Conservation (phyloP, 768 basidiomycete genomes). For the Hericium rajendrae region DNA sequence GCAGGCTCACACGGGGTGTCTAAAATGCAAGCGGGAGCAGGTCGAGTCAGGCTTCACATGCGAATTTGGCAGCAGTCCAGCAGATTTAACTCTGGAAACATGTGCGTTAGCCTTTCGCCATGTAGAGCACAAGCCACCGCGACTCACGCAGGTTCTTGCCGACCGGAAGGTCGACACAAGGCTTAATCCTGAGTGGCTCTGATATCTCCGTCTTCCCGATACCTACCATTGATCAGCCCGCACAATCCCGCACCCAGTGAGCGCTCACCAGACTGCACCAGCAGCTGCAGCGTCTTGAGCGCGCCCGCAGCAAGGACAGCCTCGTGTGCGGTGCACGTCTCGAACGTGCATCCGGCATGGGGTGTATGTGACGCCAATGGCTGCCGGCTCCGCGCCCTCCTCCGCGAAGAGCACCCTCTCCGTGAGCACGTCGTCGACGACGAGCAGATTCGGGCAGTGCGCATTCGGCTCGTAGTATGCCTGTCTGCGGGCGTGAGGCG, state of each 20-base stretch:
- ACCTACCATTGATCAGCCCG: not conserved
- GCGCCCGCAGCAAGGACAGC: not conserved
- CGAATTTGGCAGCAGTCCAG: not conserved
- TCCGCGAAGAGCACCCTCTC: not conserved
- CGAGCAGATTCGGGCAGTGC: not conserved
- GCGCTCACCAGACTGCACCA: not conserved
- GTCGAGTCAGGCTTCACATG: too few relatives aligned
- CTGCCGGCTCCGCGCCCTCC: too few relatives aligned
- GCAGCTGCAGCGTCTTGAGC: not conserved
- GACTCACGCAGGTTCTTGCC: not conserved
- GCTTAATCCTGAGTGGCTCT: not conserved
- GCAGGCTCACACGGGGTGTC: too few relatives aligned
- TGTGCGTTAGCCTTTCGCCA: not conserved
- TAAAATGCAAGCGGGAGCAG: not conserved
- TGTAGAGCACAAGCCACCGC: not conserved
- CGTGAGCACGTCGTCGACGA: not conserved
- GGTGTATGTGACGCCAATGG: too few relatives aligned
- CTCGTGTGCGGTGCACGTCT: not conserved
- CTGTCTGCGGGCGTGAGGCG: not conserved
- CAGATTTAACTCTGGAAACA: not conserved
- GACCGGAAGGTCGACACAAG: not conserved
- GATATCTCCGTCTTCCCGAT: not conserved
- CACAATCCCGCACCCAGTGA: too few relatives aligned
- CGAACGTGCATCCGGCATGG: not conserved
- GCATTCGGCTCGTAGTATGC: not conserved